Percentiles rank a stretch among this genome's conserved stretches.
Conservation (phyloP, 495 filamentous ascomycete species). For the Talaromyces stipitatus region DNA sequence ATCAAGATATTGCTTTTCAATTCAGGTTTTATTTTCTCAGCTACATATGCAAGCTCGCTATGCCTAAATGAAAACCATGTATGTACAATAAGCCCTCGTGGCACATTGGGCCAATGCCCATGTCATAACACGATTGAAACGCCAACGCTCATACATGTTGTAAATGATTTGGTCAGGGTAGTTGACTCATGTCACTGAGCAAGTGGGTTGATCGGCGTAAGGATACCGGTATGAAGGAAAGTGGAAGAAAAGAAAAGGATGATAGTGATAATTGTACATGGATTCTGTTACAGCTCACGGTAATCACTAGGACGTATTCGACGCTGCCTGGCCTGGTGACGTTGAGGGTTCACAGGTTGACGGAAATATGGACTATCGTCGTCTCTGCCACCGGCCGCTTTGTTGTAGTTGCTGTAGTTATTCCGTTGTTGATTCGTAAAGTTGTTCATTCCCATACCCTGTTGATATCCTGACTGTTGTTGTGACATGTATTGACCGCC, state of each 20-base stretch:
- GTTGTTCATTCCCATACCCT: slow-evolving; percentile 28
- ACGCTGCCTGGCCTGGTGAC: slow-evolving; percentile 72
- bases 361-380: slow-evolving; percentile 93
- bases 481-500: slow-evolving; percentile 21
- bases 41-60: background rate
- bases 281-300: slow-evolving; percentile 56
- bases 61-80: background rate
- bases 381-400: slow-evolving; percentile 51
- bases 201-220: background rate
- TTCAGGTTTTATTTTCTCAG: background rate
- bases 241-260: background rate
- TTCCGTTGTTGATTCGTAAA: slow-evolving; percentile 72
- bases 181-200: background rate
- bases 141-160: background rate
- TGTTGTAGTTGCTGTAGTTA: slow-evolving; percentile 36
- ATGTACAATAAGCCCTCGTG: background rate
- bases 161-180: background rate
- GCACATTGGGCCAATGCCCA: background rate
- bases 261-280: background rate
- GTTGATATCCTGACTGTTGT: slow-evolving; percentile 24
- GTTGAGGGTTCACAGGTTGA: slow-evolving; percentile 91
- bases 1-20: background rate
- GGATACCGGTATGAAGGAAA: background rate
- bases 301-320: slow-evolving; percentile 83
- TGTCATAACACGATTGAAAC: too few species aligned